Evolutionary conservation across 148 eudicot species (phyloP).

Genomic region (Bassia scoparia): DNA sequence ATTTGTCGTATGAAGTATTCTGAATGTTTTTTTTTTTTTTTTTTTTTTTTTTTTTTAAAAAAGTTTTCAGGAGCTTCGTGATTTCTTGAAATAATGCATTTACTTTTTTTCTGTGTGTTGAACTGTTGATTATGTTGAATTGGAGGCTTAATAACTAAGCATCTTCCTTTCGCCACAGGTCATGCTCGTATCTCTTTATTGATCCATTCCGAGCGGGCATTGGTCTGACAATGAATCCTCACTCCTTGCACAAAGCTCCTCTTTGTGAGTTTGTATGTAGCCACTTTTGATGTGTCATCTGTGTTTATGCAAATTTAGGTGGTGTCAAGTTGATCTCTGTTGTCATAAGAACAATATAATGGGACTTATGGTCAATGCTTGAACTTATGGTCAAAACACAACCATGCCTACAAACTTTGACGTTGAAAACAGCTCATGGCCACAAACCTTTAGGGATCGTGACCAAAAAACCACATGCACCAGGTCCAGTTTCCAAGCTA

Average conservation of each 20-base stretch:
- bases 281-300: constrained; percentile 7
- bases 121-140: constrained; percentile 8
- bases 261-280: constrained; percentile 51
- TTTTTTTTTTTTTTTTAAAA: too few relatives aligned
- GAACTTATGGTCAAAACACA: too few relatives aligned
- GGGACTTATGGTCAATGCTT: too few relatives aligned
- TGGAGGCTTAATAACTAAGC: background rate
- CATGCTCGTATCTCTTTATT: constrained; percentile 89
- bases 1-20: background rate
- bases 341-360: too few relatives aligned
- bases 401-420: too few relatives aligned
- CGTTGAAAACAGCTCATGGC: too few relatives aligned
- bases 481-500: too few relatives aligned
- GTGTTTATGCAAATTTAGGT: constrained; percentile 1
- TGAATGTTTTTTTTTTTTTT: background rate
- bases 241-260: constrained; percentile 80
- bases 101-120: too few relatives aligned
- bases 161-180: constrained; percentile 38
- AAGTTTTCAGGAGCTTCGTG: too few relatives aligned
- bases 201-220: constrained; percentile 95
- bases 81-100: background rate
- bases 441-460: too few relatives aligned
- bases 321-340: background rate
- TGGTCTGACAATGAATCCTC: constrained; percentile 88
- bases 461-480: too few relatives aligned